A percentile compares a stretch with the other conserved stretches of the same genome.
Evolutionary conservation across 345 rosid species (phyloP).

Genomic region (Salix purpurea): DNA sequence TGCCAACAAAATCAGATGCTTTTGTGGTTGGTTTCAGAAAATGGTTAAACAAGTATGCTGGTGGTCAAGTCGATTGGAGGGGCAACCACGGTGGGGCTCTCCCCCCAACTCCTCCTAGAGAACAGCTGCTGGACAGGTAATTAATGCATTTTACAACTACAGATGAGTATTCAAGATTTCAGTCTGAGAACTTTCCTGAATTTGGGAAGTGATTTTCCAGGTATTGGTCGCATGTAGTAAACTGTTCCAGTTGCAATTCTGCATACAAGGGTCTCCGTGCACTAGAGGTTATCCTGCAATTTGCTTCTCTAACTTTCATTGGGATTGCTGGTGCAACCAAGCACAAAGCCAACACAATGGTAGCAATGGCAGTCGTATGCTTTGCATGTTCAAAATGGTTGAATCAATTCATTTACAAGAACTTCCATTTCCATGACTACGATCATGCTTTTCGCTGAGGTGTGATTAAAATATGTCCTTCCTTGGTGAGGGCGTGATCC

Average conservation of each 20-base stretch:
- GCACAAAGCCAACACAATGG: conserved; percentile 29
- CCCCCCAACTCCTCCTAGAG: conserved; percentile 76
- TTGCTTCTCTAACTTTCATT: conserved; percentile 43
- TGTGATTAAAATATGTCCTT: background rate
- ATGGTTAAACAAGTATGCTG: conserved; percentile 70
- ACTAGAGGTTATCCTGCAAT: conserved; percentile 49
- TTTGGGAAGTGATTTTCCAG: background rate
- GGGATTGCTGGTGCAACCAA: conserved; percentile 55
- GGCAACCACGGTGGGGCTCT: conserved; percentile 52
- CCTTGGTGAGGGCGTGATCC: too few species aligned
- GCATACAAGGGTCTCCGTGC: background rate
- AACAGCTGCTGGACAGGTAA: conserved; percentile 79
- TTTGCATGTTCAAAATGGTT: conserved; percentile 82
- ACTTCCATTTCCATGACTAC: conserved; percentile 71
- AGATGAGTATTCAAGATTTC: background rate
- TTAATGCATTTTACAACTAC: background rate
- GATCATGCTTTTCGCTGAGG: conserved; percentile 66
- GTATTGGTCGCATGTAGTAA: background rate
- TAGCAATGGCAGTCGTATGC: conserved; percentile 50
- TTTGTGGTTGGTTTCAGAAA: conserved; percentile 69
- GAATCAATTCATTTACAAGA: conserved; percentile 67
- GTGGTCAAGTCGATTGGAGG: conserved; percentile 67
- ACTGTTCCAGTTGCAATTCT: background rate
- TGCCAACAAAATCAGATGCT: conserved; percentile 78
- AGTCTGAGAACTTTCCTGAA: background rate